These are phyloP conservation scores for Boeremia lycopersici DNA, from an alignment of 2,329 filamentous ascomycete genomes.

Conservation along the genomic window DNA sequence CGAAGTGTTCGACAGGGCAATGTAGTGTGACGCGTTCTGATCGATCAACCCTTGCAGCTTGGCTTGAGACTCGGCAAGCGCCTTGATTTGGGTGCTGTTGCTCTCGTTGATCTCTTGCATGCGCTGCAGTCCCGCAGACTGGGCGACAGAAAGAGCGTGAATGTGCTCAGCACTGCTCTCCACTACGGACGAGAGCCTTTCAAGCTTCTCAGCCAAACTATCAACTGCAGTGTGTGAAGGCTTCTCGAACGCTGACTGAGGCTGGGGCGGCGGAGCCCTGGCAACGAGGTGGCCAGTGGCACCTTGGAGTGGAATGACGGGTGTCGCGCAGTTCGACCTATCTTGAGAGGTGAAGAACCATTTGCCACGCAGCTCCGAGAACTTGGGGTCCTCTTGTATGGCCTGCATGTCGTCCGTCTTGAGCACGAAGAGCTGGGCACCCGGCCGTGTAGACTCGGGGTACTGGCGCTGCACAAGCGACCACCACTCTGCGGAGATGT, in stretches of 20 bases:
- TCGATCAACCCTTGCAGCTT: constrained; percentile 39
- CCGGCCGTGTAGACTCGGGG: constrained; percentile 36
- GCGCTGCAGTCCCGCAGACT: constrained; percentile 40
- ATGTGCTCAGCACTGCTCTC: constrained; percentile 41
- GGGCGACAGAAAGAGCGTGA: constrained; percentile 41
- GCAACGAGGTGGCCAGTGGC: constrained; percentile 30
- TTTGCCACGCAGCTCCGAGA: constrained; percentile 38
- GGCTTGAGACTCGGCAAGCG: constrained; percentile 37
- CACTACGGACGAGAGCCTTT: constrained; percentile 35
- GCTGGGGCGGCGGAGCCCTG: not conserved
- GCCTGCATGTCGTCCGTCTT: constrained; percentile 44
- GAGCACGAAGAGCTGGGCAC: constrained; percentile 43
- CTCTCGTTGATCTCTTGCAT: constrained; percentile 48
- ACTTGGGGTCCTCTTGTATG: constrained; percentile 39
- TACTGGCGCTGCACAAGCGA: constrained; percentile 39
- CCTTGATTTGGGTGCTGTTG: constrained; percentile 43
- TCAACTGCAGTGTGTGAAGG: constrained; percentile 26
- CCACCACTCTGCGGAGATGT: constrained; percentile 44
- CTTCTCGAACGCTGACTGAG: constrained; percentile 13
- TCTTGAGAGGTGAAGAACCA: constrained; percentile 44
- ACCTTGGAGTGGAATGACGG: constrained; percentile 41
- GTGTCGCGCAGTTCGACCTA: constrained; percentile 24
- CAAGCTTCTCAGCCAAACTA: constrained; percentile 31
- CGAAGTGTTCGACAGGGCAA: constrained; percentile 41
- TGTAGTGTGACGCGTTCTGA: constrained; percentile 44